A percentile compares a stretch with the other conserved stretches of the same genome.
Conservation (phyloP, 352 stramenopile species). For the Globisporangium irregulare region DNA sequence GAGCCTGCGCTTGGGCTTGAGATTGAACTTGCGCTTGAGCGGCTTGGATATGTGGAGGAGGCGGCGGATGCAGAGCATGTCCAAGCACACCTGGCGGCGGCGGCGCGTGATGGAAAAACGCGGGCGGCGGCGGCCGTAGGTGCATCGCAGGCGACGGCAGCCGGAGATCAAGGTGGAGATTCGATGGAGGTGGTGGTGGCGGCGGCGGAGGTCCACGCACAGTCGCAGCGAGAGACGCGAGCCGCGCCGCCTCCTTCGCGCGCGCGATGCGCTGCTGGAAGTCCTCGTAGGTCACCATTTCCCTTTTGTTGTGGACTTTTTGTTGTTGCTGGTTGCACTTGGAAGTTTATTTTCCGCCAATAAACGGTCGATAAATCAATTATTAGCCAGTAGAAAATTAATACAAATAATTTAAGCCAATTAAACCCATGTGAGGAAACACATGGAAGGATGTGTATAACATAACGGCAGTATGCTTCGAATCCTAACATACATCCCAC, state of each 20-base stretch:
- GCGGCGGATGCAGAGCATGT: background rate
- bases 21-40: background rate
- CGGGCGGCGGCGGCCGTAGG: conserved; percentile 8
- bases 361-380: background rate
- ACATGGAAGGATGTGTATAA: background rate
- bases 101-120: conserved; percentile 16
- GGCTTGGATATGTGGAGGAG: conserved; percentile 9
- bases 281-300: conserved; percentile 11
- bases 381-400: background rate
- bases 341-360: background rate
- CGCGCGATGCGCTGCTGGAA: conserved; percentile 59
- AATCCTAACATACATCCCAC: too few relatives aligned
- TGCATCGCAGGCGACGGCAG: conserved; percentile 2
- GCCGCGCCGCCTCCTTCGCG: conserved; percentile 47
- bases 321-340: background rate
- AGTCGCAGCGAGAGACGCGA: conserved; percentile 44
- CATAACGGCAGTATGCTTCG: too few relatives aligned
- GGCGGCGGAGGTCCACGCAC: conserved; percentile 17
- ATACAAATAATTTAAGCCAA: background rate
- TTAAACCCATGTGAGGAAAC: background rate
- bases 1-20: background rate
- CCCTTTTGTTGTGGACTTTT: background rate
- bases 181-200: background rate
- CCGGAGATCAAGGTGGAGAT: background rate
- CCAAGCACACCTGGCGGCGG: conserved; percentile 3